Base-by-base conservation (phyloP, 768 basidiomycete species). In the Pulveroboletus ravenelii region DNA sequence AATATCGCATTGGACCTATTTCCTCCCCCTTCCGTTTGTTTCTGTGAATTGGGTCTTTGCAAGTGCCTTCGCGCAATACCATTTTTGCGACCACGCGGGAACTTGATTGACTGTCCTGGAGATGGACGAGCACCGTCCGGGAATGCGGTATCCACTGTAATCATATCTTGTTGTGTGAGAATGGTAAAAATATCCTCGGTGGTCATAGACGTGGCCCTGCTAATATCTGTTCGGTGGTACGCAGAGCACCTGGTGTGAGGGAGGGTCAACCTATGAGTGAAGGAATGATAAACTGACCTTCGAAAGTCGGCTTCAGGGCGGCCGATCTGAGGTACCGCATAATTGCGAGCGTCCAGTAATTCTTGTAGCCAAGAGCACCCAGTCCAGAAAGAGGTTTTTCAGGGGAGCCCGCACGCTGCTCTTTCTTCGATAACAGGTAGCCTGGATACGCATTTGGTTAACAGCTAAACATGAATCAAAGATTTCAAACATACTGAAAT, bases 381-480 rank as follows among this genome's bases (percentile, higher is more conserved):
- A 99, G 79, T 36, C 81, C 86, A 38, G 93, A 97, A 12, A 99
- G 79, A 12, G 96, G 96, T 60, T 94, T 94, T 68, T 99, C 96
- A 2, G 96, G 96, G 7, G 94, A 92, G 18, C 96, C 96, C 10
- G 83, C 63, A 47, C 93, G 75, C 30, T 82, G 84, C 67, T 99
- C 96, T 63, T 96, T 96, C 77, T 90, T 95, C 7, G 94, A 96
- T 57, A 99, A 72, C 8, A 96, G 75, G 72, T 96, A 99, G 70
- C 96, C 95, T 98, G 56, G 7, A 15, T 14, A 7, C 30, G 18
- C 2, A 45, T 35, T 41, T 31, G 30, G n/a, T 62, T 7, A 52
- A 41, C 7, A 32, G n/a, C 20, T n/a, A 14, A 32, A 27, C 25
- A 52, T 1, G 7, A 48, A 49, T 49, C 34, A 61, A 50, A 27